Base-by-base conservation (phyloP, 495 filamentous ascomycete species). In the Pyronema domesticum region DNA sequence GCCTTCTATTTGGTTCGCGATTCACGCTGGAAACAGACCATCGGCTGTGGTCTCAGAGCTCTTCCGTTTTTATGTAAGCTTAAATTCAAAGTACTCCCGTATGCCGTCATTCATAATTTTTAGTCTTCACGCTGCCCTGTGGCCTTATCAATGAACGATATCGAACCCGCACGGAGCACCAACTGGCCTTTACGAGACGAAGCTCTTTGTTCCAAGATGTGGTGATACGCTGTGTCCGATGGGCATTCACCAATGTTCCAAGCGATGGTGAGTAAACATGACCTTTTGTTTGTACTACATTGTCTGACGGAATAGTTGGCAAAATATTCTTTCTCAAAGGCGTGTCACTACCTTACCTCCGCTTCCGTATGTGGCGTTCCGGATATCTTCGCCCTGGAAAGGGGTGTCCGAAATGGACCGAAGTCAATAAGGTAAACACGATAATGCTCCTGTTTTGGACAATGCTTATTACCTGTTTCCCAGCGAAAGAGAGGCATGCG, bases 301-400 rank as follows among this genome's bases (percentile, higher is more conserved):
- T 19, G 8, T 13, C 47, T 50, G 47, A 50, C 47, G 11, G 30
- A 34, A 8, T 61, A 33, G 74, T 88, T 45, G 80, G 81, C 13
- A 70, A 76, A 40, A 78, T 86, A 9, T 87, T 89, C 71, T 83
- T 88, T 66, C 79, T 76, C n/a, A 84, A 79, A 66, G 55, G 59
- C 15, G 82, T 87, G 10, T 73, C 81, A 13, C 62, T 83, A 19
- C 85, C 84, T 10, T 88, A 87, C 62, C 64, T 86, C 37, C 69
- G 72, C 57, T 88, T 84, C 61, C 77, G 85, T 23, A 75, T 87
- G 77, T 65, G 85, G 13, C 71, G 85, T 15, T 78, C 83, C 69
- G 82, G 83, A 9, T 76, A 75, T 63, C 23, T 77, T 10, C 66
- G 58, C 11, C 15, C 45, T 47, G 17, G 45, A 3, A 47, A 19